A percentile compares a stretch with the other conserved stretches of the same genome.
Evolutionary conservation across 2,329 filamentous ascomycete species (phyloP).

Genomic region (Fusarium fujikuroi): DNA sequence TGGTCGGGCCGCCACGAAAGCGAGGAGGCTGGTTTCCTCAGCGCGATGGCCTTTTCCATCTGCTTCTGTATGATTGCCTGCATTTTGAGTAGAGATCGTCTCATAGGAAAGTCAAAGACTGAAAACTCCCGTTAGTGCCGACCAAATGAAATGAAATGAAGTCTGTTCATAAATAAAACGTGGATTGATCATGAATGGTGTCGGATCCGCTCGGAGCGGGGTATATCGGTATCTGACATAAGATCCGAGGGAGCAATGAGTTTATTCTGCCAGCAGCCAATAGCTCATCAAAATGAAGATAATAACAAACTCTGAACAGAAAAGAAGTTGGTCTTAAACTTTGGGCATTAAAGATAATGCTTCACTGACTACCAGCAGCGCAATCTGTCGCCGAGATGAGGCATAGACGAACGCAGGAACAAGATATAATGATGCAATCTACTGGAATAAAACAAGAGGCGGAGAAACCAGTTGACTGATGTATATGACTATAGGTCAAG

Average conservation of each 20-base stretch:
- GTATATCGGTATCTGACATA: constrained; percentile 9
- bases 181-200: too few relatives aligned
- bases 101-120: neutral
- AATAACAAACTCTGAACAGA: rapidly evolving
- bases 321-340: neutral
- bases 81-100: neutral
- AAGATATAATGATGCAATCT: neutral
- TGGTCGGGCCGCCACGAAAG: neutral
- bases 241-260: neutral
- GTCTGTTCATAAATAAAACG: rapidly evolving
- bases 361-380: too few relatives aligned
- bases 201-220: neutral
- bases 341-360: rapidly evolving
- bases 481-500: neutral
- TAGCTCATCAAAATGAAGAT: neutral
- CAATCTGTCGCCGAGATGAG: rapidly evolving
- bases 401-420: neutral
- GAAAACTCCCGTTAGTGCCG: rapidly evolving
- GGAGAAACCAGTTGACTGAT: neutral
- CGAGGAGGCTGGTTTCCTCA: neutral
- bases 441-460: neutral
- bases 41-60: neutral
- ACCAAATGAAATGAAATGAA: too few relatives aligned
- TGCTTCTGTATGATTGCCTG: neutral
- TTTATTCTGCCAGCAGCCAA: neutral